A percentile compares a stretch with the other conserved stretches of the same genome.
Evolutionary conservation across 2,329 filamentous ascomycete genomes (phyloP).

Genomic region (Scortechinia acanthostroma): DNA sequence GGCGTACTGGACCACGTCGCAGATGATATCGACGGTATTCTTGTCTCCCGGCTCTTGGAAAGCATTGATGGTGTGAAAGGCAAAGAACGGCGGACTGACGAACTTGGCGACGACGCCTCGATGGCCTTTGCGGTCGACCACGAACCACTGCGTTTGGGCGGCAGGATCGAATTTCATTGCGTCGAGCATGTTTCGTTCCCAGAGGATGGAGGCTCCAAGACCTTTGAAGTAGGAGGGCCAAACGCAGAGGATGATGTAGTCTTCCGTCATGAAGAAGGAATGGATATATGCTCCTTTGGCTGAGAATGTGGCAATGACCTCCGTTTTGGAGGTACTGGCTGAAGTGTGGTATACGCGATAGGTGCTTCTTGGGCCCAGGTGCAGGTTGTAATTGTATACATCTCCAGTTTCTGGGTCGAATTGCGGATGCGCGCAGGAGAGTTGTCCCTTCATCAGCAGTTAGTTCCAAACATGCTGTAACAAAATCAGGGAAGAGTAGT

Average conservation of each 20-base stretch:
- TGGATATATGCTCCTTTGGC: slow-evolving; percentile 60
- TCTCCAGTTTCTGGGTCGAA: slow-evolving; percentile 69
- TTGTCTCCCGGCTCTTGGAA: too few species aligned
- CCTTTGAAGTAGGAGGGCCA: too few species aligned
- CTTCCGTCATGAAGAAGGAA: slow-evolving; percentile 68
- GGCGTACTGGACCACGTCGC: slow-evolving; percentile 60
- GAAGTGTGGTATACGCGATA: slow-evolving; percentile 68
- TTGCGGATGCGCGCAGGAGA: slow-evolving; percentile 67
- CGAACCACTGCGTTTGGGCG: slow-evolving; percentile 60
- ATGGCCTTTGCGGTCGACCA: slow-evolving; percentile 58
- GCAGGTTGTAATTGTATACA: slow-evolving; percentile 76
- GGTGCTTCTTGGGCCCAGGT: slow-evolving; percentile 41
- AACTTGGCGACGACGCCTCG: slow-evolving; percentile 65
- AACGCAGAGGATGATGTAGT: slow-evolving; percentile 68
- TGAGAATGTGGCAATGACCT: slow-evolving; percentile 65
- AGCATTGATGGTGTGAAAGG: slow-evolving; percentile 74
- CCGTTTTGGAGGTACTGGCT: slow-evolving; percentile 54
- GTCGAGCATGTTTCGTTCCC: slow-evolving; percentile 62
- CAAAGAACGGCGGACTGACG: slow-evolving; percentile 63
- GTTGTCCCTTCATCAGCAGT: too few species aligned
- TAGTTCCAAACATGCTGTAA: too few species aligned
- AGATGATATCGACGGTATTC: slow-evolving; percentile 38
- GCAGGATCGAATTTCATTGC: slow-evolving; percentile 58
- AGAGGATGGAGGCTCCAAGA: too few species aligned
- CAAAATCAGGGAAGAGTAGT: too few species aligned